Conservation (phyloP, 495 filamentous ascomycete genomes). For the Cudoniella acicularis region DNA sequence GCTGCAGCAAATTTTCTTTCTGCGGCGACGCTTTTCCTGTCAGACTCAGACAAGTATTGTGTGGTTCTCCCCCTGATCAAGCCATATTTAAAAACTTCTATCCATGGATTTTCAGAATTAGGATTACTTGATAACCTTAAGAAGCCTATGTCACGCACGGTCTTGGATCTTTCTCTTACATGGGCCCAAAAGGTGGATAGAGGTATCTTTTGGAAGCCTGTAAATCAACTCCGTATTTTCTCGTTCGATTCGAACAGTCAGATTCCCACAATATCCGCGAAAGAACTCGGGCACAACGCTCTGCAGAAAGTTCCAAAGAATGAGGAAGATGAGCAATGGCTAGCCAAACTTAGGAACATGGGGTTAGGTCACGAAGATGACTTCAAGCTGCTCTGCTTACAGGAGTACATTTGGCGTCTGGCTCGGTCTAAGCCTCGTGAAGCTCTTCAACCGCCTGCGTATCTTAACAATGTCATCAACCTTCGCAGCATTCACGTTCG, state of each 20-base stretch:
- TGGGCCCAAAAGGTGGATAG: constrained; percentile 82
- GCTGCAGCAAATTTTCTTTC: constrained; percentile 79
- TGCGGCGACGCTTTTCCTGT: constrained; percentile 71
- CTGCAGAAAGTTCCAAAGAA: constrained; percentile 60
- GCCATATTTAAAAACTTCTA: constrained; percentile 74
- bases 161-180: constrained; percentile 79
- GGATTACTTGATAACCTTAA: constrained; percentile 79
- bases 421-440: constrained; percentile 56
- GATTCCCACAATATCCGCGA: constrained; percentile 41
- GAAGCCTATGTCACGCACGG: constrained; percentile 69
- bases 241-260: constrained; percentile 54
- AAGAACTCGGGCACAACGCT: constrained; percentile 35
- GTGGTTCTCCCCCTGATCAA: constrained; percentile 74
- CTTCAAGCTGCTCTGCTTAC: constrained; percentile 77
- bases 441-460: constrained; percentile 30
- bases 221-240: constrained; percentile 62
- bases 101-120: constrained; percentile 62
- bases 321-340: constrained; percentile 96
- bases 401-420: constrained; percentile 90
- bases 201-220: constrained; percentile 80
- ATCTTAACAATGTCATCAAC: constrained; percentile 64
- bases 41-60: constrained; percentile 75
- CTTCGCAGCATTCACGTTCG: constrained; percentile 69
- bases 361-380: constrained; percentile 86
- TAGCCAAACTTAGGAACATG: constrained; percentile 74